Percentiles rank a stretch among this genome's conserved stretches.
These are phyloP conservation scores for Microcyclospora pomicola DNA, from an alignment of 2,329 filamentous ascomycete genomes.

Conservation along the genomic window DNA sequence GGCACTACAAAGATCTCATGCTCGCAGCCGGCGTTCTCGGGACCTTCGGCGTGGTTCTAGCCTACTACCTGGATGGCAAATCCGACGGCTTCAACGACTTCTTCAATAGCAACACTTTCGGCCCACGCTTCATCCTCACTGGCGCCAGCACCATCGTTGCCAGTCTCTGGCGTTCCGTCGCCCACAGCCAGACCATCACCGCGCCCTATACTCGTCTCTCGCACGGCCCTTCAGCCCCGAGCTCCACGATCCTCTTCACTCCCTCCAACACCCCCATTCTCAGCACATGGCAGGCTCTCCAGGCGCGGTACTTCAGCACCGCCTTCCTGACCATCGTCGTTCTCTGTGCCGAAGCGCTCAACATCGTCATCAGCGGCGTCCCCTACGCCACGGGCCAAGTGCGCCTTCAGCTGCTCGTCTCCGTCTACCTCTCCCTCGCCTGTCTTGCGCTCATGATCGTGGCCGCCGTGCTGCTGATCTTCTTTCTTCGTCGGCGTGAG, in stretches of 20 bases:
- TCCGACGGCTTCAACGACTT: constrained; percentile 10
- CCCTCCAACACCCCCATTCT: constrained; percentile 8
- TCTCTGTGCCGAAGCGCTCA: constrained; percentile 7
- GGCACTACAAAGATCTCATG: constrained; percentile 5
- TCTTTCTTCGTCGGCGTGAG: constrained; percentile 3
- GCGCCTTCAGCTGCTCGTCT: constrained; percentile 6
- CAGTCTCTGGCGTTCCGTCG: constrained; percentile 7
- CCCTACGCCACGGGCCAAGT: constrained; percentile 9
- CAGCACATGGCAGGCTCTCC: constrained; percentile 4
- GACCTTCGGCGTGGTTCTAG: constrained; percentile 8
- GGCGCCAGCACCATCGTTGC: constrained; percentile 8
- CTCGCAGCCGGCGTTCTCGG: constrained; percentile 5
- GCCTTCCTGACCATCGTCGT: constrained; percentile 6
- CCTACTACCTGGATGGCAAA: constrained; percentile 8
- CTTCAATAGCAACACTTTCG: constrained; percentile 11
- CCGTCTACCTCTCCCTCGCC: constrained; percentile 6
- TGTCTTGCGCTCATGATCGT: constrained; percentile 9
- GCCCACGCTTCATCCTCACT: constrained; percentile 11
- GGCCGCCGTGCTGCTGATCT: constrained; percentile 3
- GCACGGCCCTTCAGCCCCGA: constrained; percentile 1
- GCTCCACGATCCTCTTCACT: constrained; percentile 6
- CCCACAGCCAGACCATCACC: constrained; percentile 8
- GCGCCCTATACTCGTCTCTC: constrained; percentile 6
- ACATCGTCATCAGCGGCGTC: constrained; percentile 9
- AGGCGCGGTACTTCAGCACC: constrained; percentile 6